Base-by-base conservation (phyloP, 2,329 filamentous ascomycete genomes). In the Stachybotrys elegans region DNA sequence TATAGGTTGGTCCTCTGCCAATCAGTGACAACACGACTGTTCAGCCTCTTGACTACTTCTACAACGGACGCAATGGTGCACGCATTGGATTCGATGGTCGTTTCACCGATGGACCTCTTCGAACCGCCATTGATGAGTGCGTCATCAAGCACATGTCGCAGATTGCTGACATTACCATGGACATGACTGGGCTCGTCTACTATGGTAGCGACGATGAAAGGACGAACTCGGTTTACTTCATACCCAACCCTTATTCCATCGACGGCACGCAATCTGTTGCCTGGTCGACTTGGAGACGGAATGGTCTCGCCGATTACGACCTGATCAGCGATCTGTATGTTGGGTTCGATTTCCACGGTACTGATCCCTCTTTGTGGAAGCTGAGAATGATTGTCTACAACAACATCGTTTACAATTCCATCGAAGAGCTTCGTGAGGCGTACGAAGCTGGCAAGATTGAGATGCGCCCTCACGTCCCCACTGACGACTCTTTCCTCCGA, bases 321-420 rank as follows among this genome's bases (percentile, higher is more conserved):
- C 48, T 47, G n/a, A 43, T 42, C 17, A 44, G 44, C n/a, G 50
- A 52, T 14, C 38, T 52, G 12, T 50, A 50, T 20, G 45, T 51
- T n/a, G 45, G 50, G 31, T 52, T 42, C 17, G 50, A 51, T 16
- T 43, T 52, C 22, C 32, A 44, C 14, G 48, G 50, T 14, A 49
- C 44, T 1, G 50, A 52, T 23, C 34, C 46, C 5, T 50, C 46
- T 4, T 23, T 49, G 17, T 52, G 48, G 31, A 45, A 50, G 38
- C 19, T 48, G 16, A 44, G 46, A 27, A 52, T 50, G 48, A 43
- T 52, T 20, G 43, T 52, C 16, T 52, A 47, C 40, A 48, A 52
- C 38, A 42, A 47, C 13, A 35, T 45, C 9, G 42, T 51, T 3
- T 52, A 52, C 44, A 35, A 45, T n/a, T 42, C 44, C 4, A 20